Evolutionary conservation across 768 basidiomycete species (phyloP), one percentile per base, ranked within the genome.

Genomic region (Lactarius indigo): DNA sequence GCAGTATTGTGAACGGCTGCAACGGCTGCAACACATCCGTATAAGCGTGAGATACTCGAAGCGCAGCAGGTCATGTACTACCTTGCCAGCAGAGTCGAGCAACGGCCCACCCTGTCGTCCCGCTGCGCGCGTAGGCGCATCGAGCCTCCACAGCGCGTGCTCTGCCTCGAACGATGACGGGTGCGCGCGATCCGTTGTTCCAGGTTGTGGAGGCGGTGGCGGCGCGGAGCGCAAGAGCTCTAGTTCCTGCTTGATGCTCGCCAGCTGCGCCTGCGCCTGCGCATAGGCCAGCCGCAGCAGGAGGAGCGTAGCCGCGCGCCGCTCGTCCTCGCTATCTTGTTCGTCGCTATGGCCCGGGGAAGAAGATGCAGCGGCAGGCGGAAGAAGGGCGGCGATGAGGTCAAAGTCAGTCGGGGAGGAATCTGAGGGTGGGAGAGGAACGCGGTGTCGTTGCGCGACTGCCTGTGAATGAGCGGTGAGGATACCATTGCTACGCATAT

Each of bases 1-100:
- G 93, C 17, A 98, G 81, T 66, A 99, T 94, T 0, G 92, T 96
- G 76, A 99, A 98, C 18, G 96, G 94, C 41, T 90, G 85, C 63
- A 97, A 79, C 17, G 94, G 92, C 92, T 97, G 23, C 47, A 61
- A 68, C 59, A 42, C 18, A 17, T 52, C 31, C 47, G 2, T 50
- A 33, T 63, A 17, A 63, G 55, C 9, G n/a, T 33, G 55, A 56
- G 30, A 26, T 13, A 52, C 23, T 26, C 47, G 13, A 73, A 59
- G 10, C 47, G 41, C 56, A 58, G 64, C 41, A 64, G 17, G 35
- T 41, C 30, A 64, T 79, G 47, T 60, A 6, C 50, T 52, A 95
- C 95, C 81, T 87, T 93, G 47, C 95, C 94, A 58, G 79, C 79
- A 5, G 85, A 76, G 73, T 95, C 91, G 64, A 97, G 73, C 31